A percentile compares a stretch with the other conserved stretches of the same genome.
Conservation (phyloP, 805 yeast species). For the Kuraishia ogatae region DNA sequence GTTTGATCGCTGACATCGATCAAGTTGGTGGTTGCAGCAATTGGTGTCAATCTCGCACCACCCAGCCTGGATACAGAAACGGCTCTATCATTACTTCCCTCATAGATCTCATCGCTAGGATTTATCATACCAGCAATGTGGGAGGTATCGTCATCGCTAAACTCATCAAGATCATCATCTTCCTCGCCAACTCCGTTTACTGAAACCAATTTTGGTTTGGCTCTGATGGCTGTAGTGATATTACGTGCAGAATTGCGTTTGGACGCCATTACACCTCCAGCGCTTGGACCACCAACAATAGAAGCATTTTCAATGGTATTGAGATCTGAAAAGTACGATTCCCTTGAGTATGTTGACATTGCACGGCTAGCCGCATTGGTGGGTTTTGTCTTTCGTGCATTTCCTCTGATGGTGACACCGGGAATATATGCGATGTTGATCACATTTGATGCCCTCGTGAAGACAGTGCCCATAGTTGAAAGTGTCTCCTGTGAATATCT, state of each 20-base stretch:
- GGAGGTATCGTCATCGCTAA: neutral
- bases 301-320: constrained; percentile 38
- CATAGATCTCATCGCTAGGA: neutral
- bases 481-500: constrained; percentile 21
- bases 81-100: neutral
- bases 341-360: constrained; percentile 31
- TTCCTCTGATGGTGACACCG: constrained; percentile 63
- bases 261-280: constrained; percentile 6
- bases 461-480: constrained; percentile 43
- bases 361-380: constrained; percentile 19
- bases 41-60: constrained; percentile 1
- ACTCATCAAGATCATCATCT: neutral
- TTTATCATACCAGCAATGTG: neutral
- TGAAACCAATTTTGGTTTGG: constrained; percentile 62
- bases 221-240: constrained; percentile 70
- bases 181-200: constrained; percentile 16
- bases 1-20: neutral
- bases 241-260: constrained; percentile 30
- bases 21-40: neutral
- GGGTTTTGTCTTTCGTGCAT: constrained; percentile 10
- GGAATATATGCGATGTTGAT: constrained; percentile 92
- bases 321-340: constrained; percentile 32
- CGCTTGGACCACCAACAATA: constrained; percentile 22
- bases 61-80: constrained; percentile 1
- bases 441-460: constrained; percentile 78